Evolutionary conservation across 306 rosid species (phyloP), one percentile per base, ranked within the genome.

Genomic region (Mimosa pudica): DNA sequence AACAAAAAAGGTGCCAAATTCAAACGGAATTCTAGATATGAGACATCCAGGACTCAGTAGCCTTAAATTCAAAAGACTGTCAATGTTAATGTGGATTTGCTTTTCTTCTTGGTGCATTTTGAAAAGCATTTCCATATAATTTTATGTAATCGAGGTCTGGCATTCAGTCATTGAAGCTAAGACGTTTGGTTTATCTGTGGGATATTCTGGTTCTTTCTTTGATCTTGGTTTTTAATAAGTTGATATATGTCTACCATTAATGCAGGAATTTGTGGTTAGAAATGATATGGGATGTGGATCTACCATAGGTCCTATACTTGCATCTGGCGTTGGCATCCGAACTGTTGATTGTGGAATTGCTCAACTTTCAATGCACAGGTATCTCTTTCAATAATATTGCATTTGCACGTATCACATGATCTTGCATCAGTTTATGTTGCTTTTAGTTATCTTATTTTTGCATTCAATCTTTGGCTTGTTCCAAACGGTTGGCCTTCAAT

Each of bases 291-390:
- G 98, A 77, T 95, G 98, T 42, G 98, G 98, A 81, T 95, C 98
- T 42, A 95, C 98, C 82, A 95, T 95, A 73, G 98, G 98, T 76
- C 98, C 98, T 62, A 95, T 95, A 81, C 97, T 95, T 47, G 97
- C 98, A 63, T 91, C 98, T 70, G 98, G 98, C 74, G 94, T 87
- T 58, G 97, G 98, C 76, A 92, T 95, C 75, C 95, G 98, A 63
- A 92, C 98, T 6, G 95, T 95, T 69, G 98, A 95, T 81, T 95
- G 98, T 82, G 98, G 98, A 72, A 92, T 95, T 83, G 86, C 98
- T 80, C 98, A 95, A 84, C 98, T 95, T 71, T 95, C 98, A 63
- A 95, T 95, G 98, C 98, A 92, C 92, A 95, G 98, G 98, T 95
- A 61, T 10, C 38, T 61, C 33, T 32, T 61, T 24, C 36, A 60